These are phyloP conservation scores for Zea luxurians DNA, from an alignment of 176 grass and related monocot species.

Conservation along the genomic window DNA sequence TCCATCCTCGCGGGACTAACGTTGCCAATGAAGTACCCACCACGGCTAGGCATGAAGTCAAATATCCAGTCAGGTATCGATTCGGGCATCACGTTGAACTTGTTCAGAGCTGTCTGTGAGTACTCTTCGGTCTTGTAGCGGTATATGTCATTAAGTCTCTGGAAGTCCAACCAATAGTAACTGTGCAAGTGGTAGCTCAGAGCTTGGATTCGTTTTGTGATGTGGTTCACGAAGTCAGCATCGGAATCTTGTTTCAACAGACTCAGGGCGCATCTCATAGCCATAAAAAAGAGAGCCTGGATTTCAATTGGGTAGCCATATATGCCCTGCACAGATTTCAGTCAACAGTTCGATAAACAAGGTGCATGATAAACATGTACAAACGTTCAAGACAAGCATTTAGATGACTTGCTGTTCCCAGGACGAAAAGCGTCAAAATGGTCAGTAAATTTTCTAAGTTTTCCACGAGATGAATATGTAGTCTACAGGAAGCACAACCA, in stretches of 20 bases:
- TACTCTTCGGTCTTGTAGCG: constrained; percentile 90
- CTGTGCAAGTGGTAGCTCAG: constrained; percentile 74
- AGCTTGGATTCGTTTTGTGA: constrained; percentile 65
- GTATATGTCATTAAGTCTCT: constrained; percentile 73
- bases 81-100: constrained; percentile 85
- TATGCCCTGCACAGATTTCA: constrained; percentile 60
- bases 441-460: not conserved
- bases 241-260: constrained; percentile 48
- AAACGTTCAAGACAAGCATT: constrained; percentile 24
- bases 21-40: constrained; percentile 84
- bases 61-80: constrained; percentile 85
- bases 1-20: constrained; percentile 82
- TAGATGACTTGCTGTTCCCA: constrained; percentile 20
- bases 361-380: constrained; percentile 3
- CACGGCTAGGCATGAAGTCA: constrained; percentile 71
- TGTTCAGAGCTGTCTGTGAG: constrained; percentile 80
- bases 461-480: constrained; percentile 24
- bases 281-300: constrained; percentile 78
- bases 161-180: constrained; percentile 76
- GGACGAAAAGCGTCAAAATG: not conserved
- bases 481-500: not conserved
- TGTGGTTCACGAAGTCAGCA: constrained; percentile 49
- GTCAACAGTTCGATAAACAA: constrained; percentile 16
- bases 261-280: constrained; percentile 55
- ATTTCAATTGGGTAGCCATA: constrained; percentile 90